Evolutionary conservation across 2,329 filamentous ascomycete species (phyloP), one percentile per base, ranked within the genome.

Genomic region (Fusarium sp.): DNA sequence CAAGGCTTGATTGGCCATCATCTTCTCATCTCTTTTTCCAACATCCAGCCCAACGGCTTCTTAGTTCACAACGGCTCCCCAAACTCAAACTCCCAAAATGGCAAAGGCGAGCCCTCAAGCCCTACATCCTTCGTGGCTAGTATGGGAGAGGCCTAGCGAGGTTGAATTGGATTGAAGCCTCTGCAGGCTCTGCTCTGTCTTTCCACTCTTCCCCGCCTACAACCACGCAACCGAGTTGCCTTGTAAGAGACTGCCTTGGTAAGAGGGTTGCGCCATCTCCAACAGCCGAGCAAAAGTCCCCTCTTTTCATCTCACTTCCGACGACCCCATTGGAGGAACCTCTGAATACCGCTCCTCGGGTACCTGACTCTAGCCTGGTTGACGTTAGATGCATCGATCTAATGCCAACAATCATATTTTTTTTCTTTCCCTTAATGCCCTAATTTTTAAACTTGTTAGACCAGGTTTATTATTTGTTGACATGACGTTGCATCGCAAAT

Each of bases 301-400:
- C 65, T 69, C 66, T 69, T 69, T 69, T 69, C 44, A 58, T 62
- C 44, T 35, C 23, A 17, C 43, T 65, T 30, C 54, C 52, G 44
- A 52, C 52, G 13, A 20, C 27, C 39, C 43, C 48, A 67, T 67
- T 66, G 62, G 62, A 48, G 35, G 35, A 37, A n/a, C 35, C 8
- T 9, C 9, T 19, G 4, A 45, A 25, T 45, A 33, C 37, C 37
- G 35, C n/a, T 32, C 44, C 22, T 53, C 67, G 67, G 67, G 67
- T 69, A 70, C 67, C 67, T 69, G 64, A 69, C 62, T 67, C 62
- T 69, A 69, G 58, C 66, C 67, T 57, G 14, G 35, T 67, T 52
- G 33, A 14, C 30, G 37, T 62, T 68, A 69, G 52, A 52, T 54
- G 25, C 45, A 49, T 64, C 67, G 62, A 70, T 63, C 58, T 56